A percentile compares a stretch with the other conserved stretches of the same genome.
Conservation (phyloP, 352 stramenopile genomes). For the Phytophthora ramorum region DNA sequence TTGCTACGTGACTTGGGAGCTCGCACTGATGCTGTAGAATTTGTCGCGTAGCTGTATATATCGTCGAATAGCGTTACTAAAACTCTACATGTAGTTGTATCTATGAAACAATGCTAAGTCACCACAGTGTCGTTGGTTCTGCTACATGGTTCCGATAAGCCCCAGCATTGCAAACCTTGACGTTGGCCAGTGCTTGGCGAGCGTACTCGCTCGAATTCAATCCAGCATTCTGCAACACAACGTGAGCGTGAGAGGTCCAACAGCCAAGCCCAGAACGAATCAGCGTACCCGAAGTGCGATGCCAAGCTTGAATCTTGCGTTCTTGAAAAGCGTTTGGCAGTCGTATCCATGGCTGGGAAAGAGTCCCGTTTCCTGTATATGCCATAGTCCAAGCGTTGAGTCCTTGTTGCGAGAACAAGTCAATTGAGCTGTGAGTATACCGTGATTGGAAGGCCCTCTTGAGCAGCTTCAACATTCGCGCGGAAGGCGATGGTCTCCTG, state of each 20-base stretch:
- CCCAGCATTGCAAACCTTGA: conserved; percentile 75
- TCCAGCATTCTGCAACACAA: conserved; percentile 55
- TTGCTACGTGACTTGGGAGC: conserved; percentile 41
- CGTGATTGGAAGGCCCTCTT: conserved; percentile 62
- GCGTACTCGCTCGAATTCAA: conserved; percentile 74
- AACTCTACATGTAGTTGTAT: neutral
- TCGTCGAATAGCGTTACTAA: neutral
- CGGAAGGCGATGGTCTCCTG: conserved; percentile 77
- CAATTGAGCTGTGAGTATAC: conserved; percentile 28
- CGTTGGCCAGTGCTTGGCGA: conserved; percentile 63
- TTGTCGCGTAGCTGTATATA: conserved; percentile 12
- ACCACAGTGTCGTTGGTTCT: conserved; percentile 72
- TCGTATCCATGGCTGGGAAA: conserved; percentile 82
- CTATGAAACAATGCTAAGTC: conserved; percentile 2
- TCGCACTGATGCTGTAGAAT: conserved; percentile 3
- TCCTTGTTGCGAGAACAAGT: neutral
- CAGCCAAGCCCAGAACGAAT: neutral
- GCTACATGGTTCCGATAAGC: conserved; percentile 72
- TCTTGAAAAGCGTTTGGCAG: conserved; percentile 80
- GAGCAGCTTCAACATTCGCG: conserved; percentile 66
- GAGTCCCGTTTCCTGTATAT: conserved; percentile 64
- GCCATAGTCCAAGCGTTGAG: neutral
- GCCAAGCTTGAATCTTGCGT: conserved; percentile 82
- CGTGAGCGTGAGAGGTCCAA: neutral
- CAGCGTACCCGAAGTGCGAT: conserved; percentile 64